Evolutionary conservation across 768 basidiomycete genomes (phyloP).

Genomic region (Tylopilus intermedius): DNA sequence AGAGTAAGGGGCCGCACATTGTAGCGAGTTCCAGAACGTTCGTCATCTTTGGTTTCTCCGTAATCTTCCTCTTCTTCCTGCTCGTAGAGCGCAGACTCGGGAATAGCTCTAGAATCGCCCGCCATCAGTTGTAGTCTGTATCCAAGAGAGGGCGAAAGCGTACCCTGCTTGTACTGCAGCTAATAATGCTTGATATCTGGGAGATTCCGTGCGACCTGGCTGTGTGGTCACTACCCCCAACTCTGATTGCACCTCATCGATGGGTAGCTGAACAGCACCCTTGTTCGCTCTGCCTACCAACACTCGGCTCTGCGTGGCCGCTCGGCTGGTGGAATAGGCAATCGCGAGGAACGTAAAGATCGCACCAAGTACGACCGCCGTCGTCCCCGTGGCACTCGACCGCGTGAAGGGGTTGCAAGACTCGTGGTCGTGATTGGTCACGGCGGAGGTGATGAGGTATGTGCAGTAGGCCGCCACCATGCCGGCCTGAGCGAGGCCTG

Average conservation of each 20-base stretch:
- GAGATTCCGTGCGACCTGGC: slow-evolving; percentile 77
- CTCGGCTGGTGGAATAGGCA: slow-evolving; percentile 93
- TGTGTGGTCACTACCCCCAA: slow-evolving; percentile 76
- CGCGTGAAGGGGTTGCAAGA: slow-evolving; percentile 86
- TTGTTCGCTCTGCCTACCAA: slow-evolving; percentile 72
- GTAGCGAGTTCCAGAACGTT: slow-evolving; percentile 89
- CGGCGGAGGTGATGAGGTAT: slow-evolving; percentile 89
- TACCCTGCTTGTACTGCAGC: slow-evolving; percentile 97
- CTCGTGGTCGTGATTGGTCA: slow-evolving; percentile 85
- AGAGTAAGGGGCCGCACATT: slow-evolving; percentile 53
- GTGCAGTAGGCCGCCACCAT: slow-evolving; percentile 99
- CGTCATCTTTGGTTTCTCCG: slow-evolving; percentile 83
- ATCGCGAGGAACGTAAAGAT: slow-evolving; percentile 97
- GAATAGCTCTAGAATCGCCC: slow-evolving; percentile 61
- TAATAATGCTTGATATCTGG: slow-evolving; percentile 87
- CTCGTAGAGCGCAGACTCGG: slow-evolving; percentile 82
- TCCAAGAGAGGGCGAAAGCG: slow-evolving; percentile 17
- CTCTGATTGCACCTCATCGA: slow-evolving; percentile 61
- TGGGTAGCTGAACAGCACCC: slow-evolving; percentile 58
- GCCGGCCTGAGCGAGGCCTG: slow-evolving; percentile 89
- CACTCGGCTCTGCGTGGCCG: slow-evolving; percentile 92
- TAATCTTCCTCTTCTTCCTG: slow-evolving; percentile 71
- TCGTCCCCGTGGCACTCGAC: slow-evolving; percentile 67
- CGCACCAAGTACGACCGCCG: slow-evolving; percentile 85
- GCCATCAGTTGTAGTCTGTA: not conserved